Base-by-base conservation (phyloP, 768 basidiomycete genomes). In the Candolleomyces efflorescens region DNA sequence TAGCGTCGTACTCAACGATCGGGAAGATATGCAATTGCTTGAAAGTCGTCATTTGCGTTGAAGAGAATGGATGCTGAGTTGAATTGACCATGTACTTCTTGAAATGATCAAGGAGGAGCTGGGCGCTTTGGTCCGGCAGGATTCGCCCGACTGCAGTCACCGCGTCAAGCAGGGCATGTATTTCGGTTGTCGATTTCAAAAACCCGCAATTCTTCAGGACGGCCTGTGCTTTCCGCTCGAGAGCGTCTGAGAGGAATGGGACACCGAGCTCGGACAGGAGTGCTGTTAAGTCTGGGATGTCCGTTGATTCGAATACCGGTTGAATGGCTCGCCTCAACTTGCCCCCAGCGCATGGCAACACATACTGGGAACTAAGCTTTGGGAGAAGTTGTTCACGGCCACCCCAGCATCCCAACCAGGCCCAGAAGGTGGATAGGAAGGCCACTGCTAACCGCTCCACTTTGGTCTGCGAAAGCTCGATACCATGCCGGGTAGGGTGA, bases 381-480 rank as follows among this genome's bases (percentile, higher is more conserved):
- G 51, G 51, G n/a, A 53, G 15, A 3, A 53, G 37, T 36, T 5
- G 6, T 7, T n/a, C 15, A 2, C 51, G 51, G 13, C 10, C 17
- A 20, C 18, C 18, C 66, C 69, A 77, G 0, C 39, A 56, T 4
- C 58, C 63, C 44, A 76, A 51, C 80, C 79, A 82, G 2, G 51
- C 43, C 81, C 80, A 82, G 59, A 81, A 81, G 1, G 54, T 47
- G 0, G 68, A 63, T n/a, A 80, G 56, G 76, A 76, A 79, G 5
- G 57, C 46, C 17, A 75, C 55, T 10, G 60, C 48, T 5, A 36
- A 48, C 7, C 60, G 56, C 37, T 7, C 60, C 56, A 32, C 66
- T 60, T 6, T 58, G 58, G 26, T 55, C 56, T 22, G 46, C 52
- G 22, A 59, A 52, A 2, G 66, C 26, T 68, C 62, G 3, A 71